Evolutionary conservation across 257 asterid species (phyloP).

Genomic region (Misopates orontium): DNA sequence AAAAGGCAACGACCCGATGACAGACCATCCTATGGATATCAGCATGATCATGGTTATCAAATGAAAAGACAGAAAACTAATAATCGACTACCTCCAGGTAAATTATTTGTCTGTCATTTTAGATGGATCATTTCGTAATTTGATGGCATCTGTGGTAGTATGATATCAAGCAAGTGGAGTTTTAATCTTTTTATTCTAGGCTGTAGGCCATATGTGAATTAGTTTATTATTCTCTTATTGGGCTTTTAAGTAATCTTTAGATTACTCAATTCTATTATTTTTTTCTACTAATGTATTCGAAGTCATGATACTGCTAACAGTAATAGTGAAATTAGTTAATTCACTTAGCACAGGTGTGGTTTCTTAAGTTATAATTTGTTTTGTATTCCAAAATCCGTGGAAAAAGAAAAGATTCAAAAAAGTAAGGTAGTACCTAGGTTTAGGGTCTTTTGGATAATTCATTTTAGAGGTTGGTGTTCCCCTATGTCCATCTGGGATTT

Average conservation of each 20-base stretch:
- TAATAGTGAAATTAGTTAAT: neutral
- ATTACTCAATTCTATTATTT: no score
- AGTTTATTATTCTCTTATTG: no score
- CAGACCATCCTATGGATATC: conserved; percentile 56
- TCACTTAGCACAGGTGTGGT: neutral
- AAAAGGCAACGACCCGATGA: conserved; percentile 71
- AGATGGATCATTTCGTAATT: conserved; percentile 11
- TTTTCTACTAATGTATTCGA: no score
- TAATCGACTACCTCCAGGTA: conserved; percentile 91
- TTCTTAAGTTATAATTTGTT: neutral
- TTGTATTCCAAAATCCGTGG: neutral
- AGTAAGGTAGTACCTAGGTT: neutral
- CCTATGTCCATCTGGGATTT: neutral
- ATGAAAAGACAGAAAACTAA: conserved; percentile 61
- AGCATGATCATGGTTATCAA: conserved; percentile 56
- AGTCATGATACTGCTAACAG: conserved; percentile 1
- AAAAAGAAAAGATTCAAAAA: neutral
- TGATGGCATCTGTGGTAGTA: neutral
- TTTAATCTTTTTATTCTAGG: neutral
- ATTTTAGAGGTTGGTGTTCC: neutral
- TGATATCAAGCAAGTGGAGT: neutral
- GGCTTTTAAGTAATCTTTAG: no score
- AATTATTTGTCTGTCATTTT: conserved; percentile 14
- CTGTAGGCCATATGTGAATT: neutral
- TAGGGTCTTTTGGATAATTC: conserved; percentile 7